These are phyloP conservation scores for Akebia trifoliata DNA, from an alignment of 164 flowering plant species.

Conservation along the genomic window DNA sequence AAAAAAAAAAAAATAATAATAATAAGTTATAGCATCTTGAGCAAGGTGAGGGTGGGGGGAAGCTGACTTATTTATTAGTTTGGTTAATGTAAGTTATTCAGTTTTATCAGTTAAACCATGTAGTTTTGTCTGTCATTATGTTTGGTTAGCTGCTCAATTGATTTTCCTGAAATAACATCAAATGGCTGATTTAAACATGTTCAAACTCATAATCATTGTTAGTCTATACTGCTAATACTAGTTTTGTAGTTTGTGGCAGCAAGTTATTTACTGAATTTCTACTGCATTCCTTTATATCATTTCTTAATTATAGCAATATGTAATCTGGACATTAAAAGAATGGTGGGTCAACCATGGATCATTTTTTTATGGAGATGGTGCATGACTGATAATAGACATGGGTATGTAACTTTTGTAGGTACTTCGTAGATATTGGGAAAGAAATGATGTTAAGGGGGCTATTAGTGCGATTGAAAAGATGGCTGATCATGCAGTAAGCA, in stretches of 20 bases:
- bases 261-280: background rate
- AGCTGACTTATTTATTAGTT: no score
- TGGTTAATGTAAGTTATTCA: no score
- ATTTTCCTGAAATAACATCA: no score
- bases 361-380: background rate
- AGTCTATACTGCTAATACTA: no score
- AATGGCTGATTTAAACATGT: background rate
- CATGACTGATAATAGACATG: background rate
- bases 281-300: background rate
- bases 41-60: no score
- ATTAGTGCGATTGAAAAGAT: constrained; percentile 76
- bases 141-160: no score
- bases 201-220: no score
- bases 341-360: background rate
- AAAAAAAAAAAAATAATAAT: no score
- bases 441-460: constrained; percentile 73
- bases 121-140: no score
- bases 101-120: no score
- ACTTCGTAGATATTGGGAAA: constrained; percentile 68
- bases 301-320: background rate
- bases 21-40: no score
- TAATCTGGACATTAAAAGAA: background rate
- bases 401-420: constrained; percentile 35
- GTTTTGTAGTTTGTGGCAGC: no score
- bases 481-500: constrained; percentile 83